Conservation (phyloP, 768 basidiomycete species). For the Albatrellus ellisii region DNA sequence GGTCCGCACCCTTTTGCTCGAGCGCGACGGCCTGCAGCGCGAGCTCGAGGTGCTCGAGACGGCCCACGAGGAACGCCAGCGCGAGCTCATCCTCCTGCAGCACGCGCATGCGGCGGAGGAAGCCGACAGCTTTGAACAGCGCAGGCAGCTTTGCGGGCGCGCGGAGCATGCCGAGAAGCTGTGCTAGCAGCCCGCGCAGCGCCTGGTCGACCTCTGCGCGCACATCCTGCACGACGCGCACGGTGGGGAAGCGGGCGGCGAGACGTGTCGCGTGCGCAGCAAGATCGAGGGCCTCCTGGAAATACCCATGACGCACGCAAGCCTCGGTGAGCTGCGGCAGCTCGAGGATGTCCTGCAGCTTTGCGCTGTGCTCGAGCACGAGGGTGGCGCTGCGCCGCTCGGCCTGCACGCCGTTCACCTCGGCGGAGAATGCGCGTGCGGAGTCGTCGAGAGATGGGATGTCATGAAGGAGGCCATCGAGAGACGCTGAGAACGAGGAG, state of each 20-base stretch:
- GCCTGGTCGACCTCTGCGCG: constrained; percentile 56
- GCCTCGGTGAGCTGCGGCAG: constrained; percentile 85
- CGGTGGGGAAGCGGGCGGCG: constrained; percentile 27
- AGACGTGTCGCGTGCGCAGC: constrained; percentile 49
- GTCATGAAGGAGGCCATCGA: constrained; percentile 53
- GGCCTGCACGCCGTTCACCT: constrained; percentile 60
- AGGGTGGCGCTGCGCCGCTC: constrained; percentile 65
- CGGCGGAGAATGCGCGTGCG: constrained; percentile 56
- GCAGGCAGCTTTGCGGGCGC: constrained; percentile 83
- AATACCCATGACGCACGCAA: constrained; percentile 86
- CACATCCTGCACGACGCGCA: constrained; percentile 46
- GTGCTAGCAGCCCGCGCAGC: constrained; percentile 53
- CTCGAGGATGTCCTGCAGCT: constrained; percentile 83
- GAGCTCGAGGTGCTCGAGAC: constrained; percentile 47
- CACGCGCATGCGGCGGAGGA: constrained; percentile 72
- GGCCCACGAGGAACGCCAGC: constrained; percentile 68
- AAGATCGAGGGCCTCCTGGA: constrained; percentile 83
- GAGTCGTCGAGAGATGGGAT: constrained; percentile 70
- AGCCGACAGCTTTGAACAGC: constrained; percentile 81
- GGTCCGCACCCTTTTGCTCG: constrained; percentile 23
- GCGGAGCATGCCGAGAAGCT: constrained; percentile 65
- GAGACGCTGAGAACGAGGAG: constrained; percentile 58
- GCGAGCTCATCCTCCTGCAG: constrained; percentile 68
- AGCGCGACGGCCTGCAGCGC: constrained; percentile 39
- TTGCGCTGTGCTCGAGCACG: constrained; percentile 92